Evolutionary conservation across 441 rosid genomes (phyloP).

Genomic region (Arabidopsis hybrid): DNA sequence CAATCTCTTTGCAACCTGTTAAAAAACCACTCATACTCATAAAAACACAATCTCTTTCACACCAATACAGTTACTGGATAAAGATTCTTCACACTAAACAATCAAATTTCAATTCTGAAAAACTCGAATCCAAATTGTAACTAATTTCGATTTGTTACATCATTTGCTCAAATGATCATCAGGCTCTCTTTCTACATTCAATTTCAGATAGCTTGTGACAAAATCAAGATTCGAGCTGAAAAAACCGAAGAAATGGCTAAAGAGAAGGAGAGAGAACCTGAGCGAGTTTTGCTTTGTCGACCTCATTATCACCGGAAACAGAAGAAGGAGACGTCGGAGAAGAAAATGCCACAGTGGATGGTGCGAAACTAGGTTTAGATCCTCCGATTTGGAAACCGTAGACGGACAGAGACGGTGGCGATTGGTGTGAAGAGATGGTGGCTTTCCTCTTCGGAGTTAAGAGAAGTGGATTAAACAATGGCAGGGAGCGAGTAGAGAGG

Average conservation of each 20-base stretch:
- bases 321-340: slow-evolving; percentile 56
- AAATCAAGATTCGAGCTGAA: slow-evolving; percentile 21
- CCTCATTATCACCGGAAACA: slow-evolving; percentile 56
- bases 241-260: slow-evolving; percentile 1
- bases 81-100: slow-evolving; percentile 18
- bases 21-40: slow-evolving; percentile 23
- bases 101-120: not conserved
- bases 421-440: slow-evolving; percentile 40
- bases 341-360: slow-evolving; percentile 38
- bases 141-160: not conserved
- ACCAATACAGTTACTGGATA: not conserved
- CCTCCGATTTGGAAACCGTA: slow-evolving; percentile 48
- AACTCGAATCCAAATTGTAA: not conserved
- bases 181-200: not conserved
- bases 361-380: slow-evolving; percentile 42
- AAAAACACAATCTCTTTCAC: slow-evolving; percentile 18
- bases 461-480: slow-evolving; percentile 28
- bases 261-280: slow-evolving; percentile 57
- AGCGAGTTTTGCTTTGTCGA: slow-evolving; percentile 80
- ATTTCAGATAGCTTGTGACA: not conserved
- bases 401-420: slow-evolving; percentile 27
- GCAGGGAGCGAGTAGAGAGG: slow-evolving; percentile 23
- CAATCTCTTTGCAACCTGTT: slow-evolving; percentile 89
- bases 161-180: not conserved
- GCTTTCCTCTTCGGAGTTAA: slow-evolving; percentile 35